phyloP scores from a whole-genome alignment of 2,329 filamentous ascomycete genomes.

The Talaromyces islandicus region DNA sequence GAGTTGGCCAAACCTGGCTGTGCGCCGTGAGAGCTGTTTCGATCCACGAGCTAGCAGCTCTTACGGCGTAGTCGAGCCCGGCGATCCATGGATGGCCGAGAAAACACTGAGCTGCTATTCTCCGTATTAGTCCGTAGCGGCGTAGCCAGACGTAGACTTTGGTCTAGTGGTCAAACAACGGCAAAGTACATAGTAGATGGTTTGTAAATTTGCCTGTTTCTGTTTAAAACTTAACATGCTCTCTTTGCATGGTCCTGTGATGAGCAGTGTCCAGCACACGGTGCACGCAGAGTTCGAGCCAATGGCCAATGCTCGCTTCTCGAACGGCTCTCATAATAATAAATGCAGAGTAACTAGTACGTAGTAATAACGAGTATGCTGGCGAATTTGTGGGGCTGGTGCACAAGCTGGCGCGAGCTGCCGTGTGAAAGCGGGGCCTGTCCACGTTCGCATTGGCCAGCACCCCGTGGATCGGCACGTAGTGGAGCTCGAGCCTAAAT shows the following conservation, averaged over 20 bases:
- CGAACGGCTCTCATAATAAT: neutral
- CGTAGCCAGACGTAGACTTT: neutral
- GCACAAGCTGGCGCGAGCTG: neutral
- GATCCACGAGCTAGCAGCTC: neutral
- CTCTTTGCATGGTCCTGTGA: neutral
- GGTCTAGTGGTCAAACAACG: neutral
- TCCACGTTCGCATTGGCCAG: neutral
- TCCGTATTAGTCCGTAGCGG: neutral
- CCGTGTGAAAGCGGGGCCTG: neutral
- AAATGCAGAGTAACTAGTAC: too few relatives aligned
- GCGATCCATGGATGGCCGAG: neutral
- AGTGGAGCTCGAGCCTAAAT: neutral
- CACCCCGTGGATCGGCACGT: neutral
- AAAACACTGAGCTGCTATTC: neutral
- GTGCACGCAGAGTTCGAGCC: neutral
- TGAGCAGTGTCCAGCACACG: neutral
- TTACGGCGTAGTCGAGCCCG: neutral
- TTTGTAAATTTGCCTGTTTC: neutral
- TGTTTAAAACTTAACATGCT: neutral
- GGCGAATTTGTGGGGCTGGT: neutral
- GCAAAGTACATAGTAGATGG: neutral
- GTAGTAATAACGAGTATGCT: neutral
- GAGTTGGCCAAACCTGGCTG: neutral
- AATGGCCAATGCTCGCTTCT: neutral
- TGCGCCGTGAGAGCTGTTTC: neutral